Conservation (phyloP, 2,329 filamentous ascomycete species). For the Mollisiaceae sp. region DNA sequence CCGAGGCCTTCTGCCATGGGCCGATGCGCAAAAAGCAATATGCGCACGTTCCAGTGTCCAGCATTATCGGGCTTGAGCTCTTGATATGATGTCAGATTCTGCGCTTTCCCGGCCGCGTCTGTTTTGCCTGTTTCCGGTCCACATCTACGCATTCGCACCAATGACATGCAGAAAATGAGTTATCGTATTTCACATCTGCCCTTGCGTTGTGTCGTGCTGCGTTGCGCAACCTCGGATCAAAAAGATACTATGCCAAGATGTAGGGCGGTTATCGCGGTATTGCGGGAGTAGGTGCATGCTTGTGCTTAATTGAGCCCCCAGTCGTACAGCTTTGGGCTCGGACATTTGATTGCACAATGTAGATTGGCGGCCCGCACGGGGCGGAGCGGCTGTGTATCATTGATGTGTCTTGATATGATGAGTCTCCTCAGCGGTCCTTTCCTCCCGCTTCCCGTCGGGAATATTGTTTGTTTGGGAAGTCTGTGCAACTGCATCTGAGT, state of each 20-base stretch:
- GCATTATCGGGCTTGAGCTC: neutral
- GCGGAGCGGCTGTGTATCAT: neutral
- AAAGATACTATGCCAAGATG: neutral
- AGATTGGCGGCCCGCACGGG: conserved; percentile 6
- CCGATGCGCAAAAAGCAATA: conserved; percentile 11
- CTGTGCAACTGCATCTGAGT: neutral
- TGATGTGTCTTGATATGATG: neutral
- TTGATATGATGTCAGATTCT: conserved; percentile 3
- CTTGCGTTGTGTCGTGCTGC: neutral
- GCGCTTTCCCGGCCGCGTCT: neutral
- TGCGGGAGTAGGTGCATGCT: neutral
- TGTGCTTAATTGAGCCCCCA: neutral
- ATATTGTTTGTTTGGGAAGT: conserved; percentile 10
- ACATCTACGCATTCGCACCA: conserved; percentile 6
- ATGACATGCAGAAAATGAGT: neutral
- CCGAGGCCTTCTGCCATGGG: neutral
- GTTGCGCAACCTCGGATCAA: neutral
- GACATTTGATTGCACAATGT: conserved; percentile 2
- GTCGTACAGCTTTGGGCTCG: neutral
- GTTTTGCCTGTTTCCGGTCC: conserved; percentile 5
- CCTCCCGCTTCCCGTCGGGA: conserved; percentile 10
- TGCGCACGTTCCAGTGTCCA: neutral
- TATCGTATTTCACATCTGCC: neutral
- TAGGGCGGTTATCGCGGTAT: conserved; percentile 6
- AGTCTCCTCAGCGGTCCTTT: conserved; percentile 6